Evolutionary conservation across 2,329 filamentous ascomycete species (phyloP).

Genomic region (Sporothrix variecibatus): DNA sequence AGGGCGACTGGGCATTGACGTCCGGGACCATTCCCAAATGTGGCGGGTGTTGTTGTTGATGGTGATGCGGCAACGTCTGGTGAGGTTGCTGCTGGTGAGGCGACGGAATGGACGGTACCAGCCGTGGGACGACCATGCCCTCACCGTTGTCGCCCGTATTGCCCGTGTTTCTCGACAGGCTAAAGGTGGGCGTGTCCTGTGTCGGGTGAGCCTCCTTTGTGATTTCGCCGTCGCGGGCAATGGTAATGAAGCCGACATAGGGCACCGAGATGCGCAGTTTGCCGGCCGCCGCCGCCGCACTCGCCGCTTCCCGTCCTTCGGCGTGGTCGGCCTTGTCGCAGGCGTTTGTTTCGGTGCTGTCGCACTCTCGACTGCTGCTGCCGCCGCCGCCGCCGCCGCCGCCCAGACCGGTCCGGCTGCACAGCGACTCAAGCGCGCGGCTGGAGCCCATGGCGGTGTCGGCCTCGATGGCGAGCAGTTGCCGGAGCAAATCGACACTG

Average conservation of each 20-base stretch:
- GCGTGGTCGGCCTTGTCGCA: not conserved
- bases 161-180: not conserved
- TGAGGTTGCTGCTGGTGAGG: not conserved
- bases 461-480: slow-evolving; percentile 40
- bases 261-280: slow-evolving; percentile 44
- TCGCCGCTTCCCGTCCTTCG: not conserved
- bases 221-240: slow-evolving; percentile 33
- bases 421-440: slow-evolving; percentile 1
- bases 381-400: not conserved
- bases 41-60: not conserved
- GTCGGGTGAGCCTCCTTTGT: slow-evolving; percentile 20
- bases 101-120: not conserved
- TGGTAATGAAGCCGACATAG: slow-evolving; percentile 45
- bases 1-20: not conserved
- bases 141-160: not conserved
- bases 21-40: not conserved
- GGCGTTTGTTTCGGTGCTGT: no score
- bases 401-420: not conserved
- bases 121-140: not conserved
- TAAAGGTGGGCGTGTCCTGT: not conserved
- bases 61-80: not conserved
- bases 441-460: slow-evolving; percentile 33
- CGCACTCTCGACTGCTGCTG: not conserved
- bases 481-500: slow-evolving; percentile 37
- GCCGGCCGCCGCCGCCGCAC: slow-evolving; percentile 11